Evolutionary conservation across 257 asterid species (phyloP).

Genomic region (Agastache rugosa): DNA sequence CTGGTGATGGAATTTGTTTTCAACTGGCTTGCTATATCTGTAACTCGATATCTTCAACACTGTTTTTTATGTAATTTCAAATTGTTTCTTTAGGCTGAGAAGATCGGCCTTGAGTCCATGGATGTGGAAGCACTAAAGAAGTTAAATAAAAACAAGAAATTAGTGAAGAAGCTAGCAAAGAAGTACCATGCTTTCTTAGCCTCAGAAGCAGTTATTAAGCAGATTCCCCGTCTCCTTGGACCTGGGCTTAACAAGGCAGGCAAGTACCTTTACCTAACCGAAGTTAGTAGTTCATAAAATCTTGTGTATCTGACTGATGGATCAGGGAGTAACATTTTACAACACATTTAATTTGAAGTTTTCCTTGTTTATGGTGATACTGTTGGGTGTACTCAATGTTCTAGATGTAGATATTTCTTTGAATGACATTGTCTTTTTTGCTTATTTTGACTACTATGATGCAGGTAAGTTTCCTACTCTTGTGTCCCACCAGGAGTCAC

Average conservation of each 20-base stretch:
- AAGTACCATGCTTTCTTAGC: slow-evolving; percentile 65
- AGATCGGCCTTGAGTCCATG: slow-evolving; percentile 67
- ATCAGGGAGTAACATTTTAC: background rate
- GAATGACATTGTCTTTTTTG: background rate
- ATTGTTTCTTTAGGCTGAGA: slow-evolving; percentile 47
- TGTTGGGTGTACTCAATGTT: no score
- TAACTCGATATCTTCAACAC: background rate
- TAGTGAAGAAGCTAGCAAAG: slow-evolving; percentile 72
- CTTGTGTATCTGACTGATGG: background rate
- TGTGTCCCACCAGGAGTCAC: slow-evolving; percentile 59
- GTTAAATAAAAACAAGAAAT: slow-evolving; percentile 60
- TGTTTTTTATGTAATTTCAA: background rate
- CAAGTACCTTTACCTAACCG: slow-evolving; percentile 35
- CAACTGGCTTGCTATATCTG: background rate
- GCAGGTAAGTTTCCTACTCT: slow-evolving; percentile 68
- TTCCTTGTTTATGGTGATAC: no score
- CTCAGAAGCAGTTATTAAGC: slow-evolving; percentile 63
- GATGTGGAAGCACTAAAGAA: slow-evolving; percentile 69
- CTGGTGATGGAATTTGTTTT: no score
- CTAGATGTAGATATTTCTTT: no score
- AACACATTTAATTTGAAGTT: no score
- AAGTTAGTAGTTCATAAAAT: background rate
- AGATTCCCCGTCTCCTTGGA: slow-evolving; percentile 63
- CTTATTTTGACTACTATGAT: background rate
- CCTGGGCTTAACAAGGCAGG: slow-evolving; percentile 75